Evolutionary conservation across 2,329 filamentous ascomycete genomes (phyloP).

Genomic region (Lachnellula subtilissima): DNA sequence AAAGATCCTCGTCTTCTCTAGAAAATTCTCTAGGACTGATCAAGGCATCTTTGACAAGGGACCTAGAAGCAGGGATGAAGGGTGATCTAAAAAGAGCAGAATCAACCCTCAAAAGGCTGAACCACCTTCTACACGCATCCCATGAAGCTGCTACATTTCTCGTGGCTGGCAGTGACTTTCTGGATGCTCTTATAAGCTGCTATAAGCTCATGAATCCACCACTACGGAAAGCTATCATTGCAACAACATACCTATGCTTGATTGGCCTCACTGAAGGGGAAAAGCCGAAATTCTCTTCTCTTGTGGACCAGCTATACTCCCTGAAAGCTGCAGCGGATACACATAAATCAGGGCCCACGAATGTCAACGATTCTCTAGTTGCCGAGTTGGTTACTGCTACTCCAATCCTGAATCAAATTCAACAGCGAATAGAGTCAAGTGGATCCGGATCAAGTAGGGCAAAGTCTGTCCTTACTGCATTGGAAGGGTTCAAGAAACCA

Average conservation of each 20-base stretch:
- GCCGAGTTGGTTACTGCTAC: slow-evolving; percentile 78
- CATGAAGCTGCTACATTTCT: slow-evolving; percentile 56
- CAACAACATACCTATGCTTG: slow-evolving; percentile 71
- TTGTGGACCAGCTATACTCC: slow-evolving; percentile 79
- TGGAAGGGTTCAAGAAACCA: slow-evolving; percentile 56
- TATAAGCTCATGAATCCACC: slow-evolving; percentile 61
- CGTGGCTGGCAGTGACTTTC: slow-evolving; percentile 79
- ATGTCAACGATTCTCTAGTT: slow-evolving; percentile 66
- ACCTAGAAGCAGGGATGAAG: slow-evolving; percentile 57
- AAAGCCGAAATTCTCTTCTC: slow-evolving; percentile 65
- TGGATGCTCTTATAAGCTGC: slow-evolving; percentile 67
- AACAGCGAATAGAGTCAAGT: slow-evolving; percentile 47
- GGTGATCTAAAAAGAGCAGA: slow-evolving; percentile 53
- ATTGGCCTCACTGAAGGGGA: slow-evolving; percentile 62
- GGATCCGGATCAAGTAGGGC: slow-evolving; percentile 50
- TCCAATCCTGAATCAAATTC: slow-evolving; percentile 63
- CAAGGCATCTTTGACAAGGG: slow-evolving; percentile 57
- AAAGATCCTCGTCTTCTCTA: slow-evolving; percentile 42
- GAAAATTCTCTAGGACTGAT: slow-evolving; percentile 52
- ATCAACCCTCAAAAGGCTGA: slow-evolving; percentile 51
- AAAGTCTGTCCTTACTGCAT: slow-evolving; percentile 54
- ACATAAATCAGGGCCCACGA: slow-evolving; percentile 51
- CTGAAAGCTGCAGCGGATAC: slow-evolving; percentile 68
- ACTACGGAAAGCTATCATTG: slow-evolving; percentile 63
- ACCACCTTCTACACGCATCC: slow-evolving; percentile 58